Base-by-base conservation (phyloP, 2,329 filamentous ascomycete species). In the Ophiocordyceps unilateralis region DNA sequence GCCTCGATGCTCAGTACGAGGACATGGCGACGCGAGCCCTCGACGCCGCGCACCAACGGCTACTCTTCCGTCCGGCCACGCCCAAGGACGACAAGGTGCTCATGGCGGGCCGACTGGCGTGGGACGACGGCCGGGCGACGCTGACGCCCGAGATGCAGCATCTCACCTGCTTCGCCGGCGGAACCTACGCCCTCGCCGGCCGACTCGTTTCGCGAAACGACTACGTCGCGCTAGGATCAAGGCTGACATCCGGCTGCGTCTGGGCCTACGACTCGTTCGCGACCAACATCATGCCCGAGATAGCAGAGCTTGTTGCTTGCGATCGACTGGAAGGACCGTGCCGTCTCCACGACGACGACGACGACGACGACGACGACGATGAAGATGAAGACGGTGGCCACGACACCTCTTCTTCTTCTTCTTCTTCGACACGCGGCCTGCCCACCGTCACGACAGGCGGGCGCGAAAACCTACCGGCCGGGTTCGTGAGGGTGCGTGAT, bases 1-100 rank as follows among this genome's bases (percentile, higher is more conserved):
- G 83, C 1, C 63, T 72, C 5, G 69, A 76, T 40, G 59, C 65
- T 2, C 69, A 76, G 47, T 87, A 87, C 56, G 64, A 65, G 24
- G 66, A 68, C 26, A 74, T 88, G 67, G 83, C 85, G 51, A 62
- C 71, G 42, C 64, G 63, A 38, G 72, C 79, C 19, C 72, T 83
- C 42, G 70, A 78, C 21, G 69, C 74, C 0, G 72, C 74, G 2
- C 72, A 71, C 44, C 66, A 76, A 41, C 61, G 78, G 51, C 63
- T 87, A 21, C 70, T 87, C 45, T 86, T 76, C 60, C 70, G 74
- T 0, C 83, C 83, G 1, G 75, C 83, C 66, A 70, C 74, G 9
- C 73, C 72, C 1, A 61, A 67, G 17, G 66, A 73, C 41, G 62
- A 66, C 5, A 68, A 83, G 48, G 72, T 84, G 21, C 65, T 84